A percentile compares a stretch with the other conserved stretches of the same genome.
These are phyloP conservation scores for Mycena galericulata DNA, from an alignment of 768 basidiomycete genomes.

Conservation along the genomic window DNA sequence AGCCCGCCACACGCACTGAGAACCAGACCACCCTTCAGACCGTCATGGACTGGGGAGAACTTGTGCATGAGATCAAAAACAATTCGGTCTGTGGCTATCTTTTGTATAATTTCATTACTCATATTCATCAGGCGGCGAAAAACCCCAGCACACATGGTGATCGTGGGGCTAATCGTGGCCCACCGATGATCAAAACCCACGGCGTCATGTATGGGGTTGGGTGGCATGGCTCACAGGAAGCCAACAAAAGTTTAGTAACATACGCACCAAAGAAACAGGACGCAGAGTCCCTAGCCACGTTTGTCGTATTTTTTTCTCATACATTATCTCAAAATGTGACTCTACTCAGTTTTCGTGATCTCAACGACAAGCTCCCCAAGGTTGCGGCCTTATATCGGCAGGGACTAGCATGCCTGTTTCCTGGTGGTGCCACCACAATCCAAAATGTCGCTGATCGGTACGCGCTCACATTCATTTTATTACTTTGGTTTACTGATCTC, in stretches of 20 bases:
- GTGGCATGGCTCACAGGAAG: background rate
- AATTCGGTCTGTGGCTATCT: too few relatives aligned
- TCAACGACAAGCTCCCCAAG: background rate
- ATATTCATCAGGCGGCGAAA: background rate
- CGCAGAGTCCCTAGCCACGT: background rate
- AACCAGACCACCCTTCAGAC: too few relatives aligned
- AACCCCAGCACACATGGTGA: too few relatives aligned
- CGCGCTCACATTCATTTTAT: background rate
- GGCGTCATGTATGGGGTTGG: too few relatives aligned
- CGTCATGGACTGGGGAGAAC: too few relatives aligned
- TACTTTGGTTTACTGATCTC: background rate
- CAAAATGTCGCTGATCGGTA: slow-evolving; percentile 20
- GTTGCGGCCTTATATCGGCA: background rate
- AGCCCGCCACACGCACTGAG: too few relatives aligned
- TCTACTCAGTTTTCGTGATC: background rate
- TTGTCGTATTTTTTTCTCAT: background rate
- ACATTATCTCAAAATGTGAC: background rate
- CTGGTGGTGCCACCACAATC: background rate
- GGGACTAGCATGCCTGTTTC: background rate
- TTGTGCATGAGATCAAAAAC: too few relatives aligned
- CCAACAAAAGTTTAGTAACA: background rate
- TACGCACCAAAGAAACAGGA: background rate
- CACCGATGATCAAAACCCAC: too few relatives aligned
- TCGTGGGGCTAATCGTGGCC: too few relatives aligned
- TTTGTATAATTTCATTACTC: background rate